These are phyloP conservation scores for Diaporthe australafricana DNA, from an alignment of 2,329 filamentous ascomycete species.

Conservation along the genomic window DNA sequence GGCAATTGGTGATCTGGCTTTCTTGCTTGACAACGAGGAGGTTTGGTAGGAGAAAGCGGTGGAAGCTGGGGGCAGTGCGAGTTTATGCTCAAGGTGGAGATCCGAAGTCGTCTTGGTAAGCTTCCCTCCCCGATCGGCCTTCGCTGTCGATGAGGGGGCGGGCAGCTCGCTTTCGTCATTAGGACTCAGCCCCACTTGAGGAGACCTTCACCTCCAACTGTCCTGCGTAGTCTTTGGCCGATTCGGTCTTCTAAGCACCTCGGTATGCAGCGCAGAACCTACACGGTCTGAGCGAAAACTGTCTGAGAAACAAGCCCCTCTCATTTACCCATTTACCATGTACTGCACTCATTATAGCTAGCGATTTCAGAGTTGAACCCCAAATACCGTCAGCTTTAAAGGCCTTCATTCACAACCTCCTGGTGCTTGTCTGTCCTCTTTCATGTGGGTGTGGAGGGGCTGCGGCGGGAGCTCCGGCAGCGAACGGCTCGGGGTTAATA, in stretches of 20 bases:
- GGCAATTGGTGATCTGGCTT: constrained; percentile 25
- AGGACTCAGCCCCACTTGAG: constrained; percentile 20
- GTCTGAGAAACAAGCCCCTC: too few species aligned
- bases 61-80: constrained; percentile 39
- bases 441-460: background rate
- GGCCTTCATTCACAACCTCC: background rate
- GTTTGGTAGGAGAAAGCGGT: constrained; percentile 35
- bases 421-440: background rate
- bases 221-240: background rate
- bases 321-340: too few species aligned
- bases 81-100: constrained; percentile 29
- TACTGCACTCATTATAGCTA: background rate
- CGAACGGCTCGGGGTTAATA: constrained; percentile 18
- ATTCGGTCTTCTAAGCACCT: background rate
- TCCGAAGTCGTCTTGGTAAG: constrained; percentile 33
- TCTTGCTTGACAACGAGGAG: constrained; percentile 28
- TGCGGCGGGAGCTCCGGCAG: constrained; percentile 11
- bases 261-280: background rate
- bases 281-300: too few species aligned
- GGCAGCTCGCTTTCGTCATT: constrained; percentile 29
- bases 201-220: constrained; percentile 4
- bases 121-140: constrained; percentile 18
- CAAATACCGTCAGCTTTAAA: background rate
- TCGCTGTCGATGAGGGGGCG: constrained; percentile 23
- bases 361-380: background rate